A percentile compares a stretch with the other conserved stretches of the same genome.
Evolutionary conservation across 805 yeast genomes (phyloP).

Genomic region (Kluyveromyces siamensis): DNA sequence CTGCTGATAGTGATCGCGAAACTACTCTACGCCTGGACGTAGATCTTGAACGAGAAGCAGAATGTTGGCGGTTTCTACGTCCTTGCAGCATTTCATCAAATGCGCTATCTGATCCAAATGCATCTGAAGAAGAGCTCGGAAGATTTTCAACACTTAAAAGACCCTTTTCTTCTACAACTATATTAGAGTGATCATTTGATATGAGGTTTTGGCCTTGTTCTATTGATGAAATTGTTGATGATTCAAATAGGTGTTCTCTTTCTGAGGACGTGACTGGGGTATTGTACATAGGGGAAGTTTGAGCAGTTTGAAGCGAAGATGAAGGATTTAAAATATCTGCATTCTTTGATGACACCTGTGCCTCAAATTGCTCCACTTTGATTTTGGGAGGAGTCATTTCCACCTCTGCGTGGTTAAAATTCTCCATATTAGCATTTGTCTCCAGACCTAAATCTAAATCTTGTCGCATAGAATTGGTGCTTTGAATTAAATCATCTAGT

Average conservation of each 20-base stretch:
- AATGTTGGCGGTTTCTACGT: slow-evolving; percentile 16
- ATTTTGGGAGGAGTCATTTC: slow-evolving; percentile 1
- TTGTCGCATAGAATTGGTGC: neutral
- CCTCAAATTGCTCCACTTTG: neutral
- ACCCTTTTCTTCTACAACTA: neutral
- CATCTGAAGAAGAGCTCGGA: neutral
- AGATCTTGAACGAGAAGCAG: slow-evolving; percentile 11
- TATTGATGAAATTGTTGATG: neutral
- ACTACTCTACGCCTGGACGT: slow-evolving; percentile 7
- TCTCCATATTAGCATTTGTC: neutral
- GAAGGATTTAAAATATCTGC: neutral
- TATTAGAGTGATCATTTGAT: neutral
- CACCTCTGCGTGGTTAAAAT: neutral
- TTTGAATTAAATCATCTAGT: slow-evolving; percentile 12
- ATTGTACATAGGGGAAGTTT: neutral
- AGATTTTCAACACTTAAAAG: neutral
- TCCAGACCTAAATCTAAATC: neutral
- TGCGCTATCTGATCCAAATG: neutral
- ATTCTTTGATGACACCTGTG: neutral
- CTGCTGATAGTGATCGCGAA: slow-evolving; percentile 17
- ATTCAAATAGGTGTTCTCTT: neutral
- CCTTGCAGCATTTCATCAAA: slow-evolving; percentile 18
- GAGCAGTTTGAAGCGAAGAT: neutral
- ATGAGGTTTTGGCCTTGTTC: neutral
- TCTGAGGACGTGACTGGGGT: neutral